These are phyloP conservation scores for Hamamelis virginiana DNA, from an alignment of 164 flowering plant genomes.

Conservation along the genomic window DNA sequence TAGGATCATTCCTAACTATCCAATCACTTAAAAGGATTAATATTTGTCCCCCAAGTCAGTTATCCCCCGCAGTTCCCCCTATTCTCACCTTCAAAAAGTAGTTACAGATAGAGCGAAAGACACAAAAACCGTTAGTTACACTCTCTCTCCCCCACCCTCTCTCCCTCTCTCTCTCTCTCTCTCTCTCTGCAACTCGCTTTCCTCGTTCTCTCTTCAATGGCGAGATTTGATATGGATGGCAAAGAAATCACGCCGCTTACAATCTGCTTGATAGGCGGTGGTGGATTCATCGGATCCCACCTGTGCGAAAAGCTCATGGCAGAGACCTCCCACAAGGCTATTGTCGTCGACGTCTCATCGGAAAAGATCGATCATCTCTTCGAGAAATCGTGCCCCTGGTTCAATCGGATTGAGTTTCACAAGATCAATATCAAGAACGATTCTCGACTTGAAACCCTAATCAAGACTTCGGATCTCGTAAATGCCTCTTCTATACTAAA, in stretches of 20 bases:
- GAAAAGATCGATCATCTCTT: constrained; percentile 15
- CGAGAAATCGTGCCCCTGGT: constrained; percentile 2
- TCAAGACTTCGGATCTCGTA: constrained; percentile 18
- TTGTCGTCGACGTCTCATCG: constrained; percentile 8
- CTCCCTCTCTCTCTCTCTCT: no score
- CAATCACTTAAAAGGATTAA: no score
- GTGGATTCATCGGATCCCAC: constrained; percentile 18
- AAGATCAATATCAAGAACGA: constrained; percentile 20
- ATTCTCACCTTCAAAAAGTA: no score
- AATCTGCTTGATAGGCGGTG: constrained; percentile 18
- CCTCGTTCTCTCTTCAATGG: constrained; percentile 4
- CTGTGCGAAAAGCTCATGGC: constrained; percentile 25
- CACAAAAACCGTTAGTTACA: no score
- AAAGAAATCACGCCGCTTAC: background rate
- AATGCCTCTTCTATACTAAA: no score
- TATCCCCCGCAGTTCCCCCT: no score
- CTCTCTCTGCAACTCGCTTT: no score
- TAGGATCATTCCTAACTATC: no score
- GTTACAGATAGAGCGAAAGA: no score
- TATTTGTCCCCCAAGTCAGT: no score
- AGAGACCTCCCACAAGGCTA: constrained; percentile 13
- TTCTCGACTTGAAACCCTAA: constrained; percentile 20
- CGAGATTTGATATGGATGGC: constrained; percentile 12
- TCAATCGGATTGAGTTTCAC: constrained; percentile 20
- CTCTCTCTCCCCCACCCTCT: no score